Evolutionary conservation across 352 stramenopile genomes (phyloP).

Genomic region (Phytopythium helicoides): DNA sequence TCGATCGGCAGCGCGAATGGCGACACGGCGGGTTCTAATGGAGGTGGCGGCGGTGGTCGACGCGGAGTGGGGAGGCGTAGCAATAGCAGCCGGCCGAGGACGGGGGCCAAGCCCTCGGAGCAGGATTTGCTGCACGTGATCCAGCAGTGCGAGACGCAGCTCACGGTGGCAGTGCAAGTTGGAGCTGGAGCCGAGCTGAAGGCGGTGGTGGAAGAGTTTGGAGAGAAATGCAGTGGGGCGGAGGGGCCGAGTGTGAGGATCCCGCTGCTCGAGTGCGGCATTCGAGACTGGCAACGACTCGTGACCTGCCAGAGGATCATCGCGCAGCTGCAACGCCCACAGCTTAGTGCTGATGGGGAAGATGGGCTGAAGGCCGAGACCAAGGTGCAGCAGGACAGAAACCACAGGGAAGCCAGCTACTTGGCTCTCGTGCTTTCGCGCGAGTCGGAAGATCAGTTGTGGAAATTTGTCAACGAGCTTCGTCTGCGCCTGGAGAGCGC

Average conservation of each 20-base stretch:
- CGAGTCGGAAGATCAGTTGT: conserved; percentile 34
- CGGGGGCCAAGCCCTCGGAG: conserved; percentile 13
- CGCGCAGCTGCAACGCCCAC: conserved; percentile 22
- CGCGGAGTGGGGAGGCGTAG: conserved; percentile 6
- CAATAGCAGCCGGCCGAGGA: conserved; percentile 6
- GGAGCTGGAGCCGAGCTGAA: conserved; percentile 1
- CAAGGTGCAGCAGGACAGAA: conserved; percentile 16
- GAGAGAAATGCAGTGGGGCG: background rate
- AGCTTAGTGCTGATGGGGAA: conserved; percentile 8
- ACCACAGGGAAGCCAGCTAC: conserved; percentile 21
- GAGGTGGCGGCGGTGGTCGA: conserved; percentile 7
- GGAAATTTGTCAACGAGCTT: conserved; percentile 39
- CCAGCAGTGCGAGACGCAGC: conserved; percentile 18
- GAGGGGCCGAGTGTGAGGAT: conserved; percentile 10
- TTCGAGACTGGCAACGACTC: conserved; percentile 46
- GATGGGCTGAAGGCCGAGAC: conserved; percentile 17
- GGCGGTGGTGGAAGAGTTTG: background rate
- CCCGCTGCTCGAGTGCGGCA: conserved; percentile 40
- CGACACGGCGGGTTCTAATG: background rate
- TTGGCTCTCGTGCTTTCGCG: conserved; percentile 30
- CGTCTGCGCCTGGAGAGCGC: conserved; percentile 45
- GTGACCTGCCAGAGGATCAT: conserved; percentile 46
- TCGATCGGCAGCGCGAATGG: conserved; percentile 7
- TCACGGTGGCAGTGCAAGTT: conserved; percentile 27
- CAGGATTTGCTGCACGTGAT: conserved; percentile 24